Evolutionary conservation across 2,329 filamentous ascomycete species (phyloP), one percentile per base, ranked within the genome.

Genomic region (Sporothrix pseudoabietina): DNA sequence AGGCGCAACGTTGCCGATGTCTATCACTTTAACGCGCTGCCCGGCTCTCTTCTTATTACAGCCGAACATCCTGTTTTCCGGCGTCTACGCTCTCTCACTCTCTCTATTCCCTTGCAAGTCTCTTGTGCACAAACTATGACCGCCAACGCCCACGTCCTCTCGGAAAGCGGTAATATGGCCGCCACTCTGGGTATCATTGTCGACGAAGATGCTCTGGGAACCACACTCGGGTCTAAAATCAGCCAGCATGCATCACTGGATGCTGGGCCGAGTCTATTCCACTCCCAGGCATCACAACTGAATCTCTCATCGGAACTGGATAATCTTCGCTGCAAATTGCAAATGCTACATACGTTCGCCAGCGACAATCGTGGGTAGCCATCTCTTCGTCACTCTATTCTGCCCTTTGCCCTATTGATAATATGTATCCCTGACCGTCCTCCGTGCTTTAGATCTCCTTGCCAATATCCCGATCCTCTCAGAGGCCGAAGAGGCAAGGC

Each of bases 291-390:
- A 76, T 84, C 85, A 80, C 82, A 82, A 66, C 82, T 84, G 71
- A 84, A 87, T 78, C 80, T 83, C 76, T 83, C 82, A 75, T 75
- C 83, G 68, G 87, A 89, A 81, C 80, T 87, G 39, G 82, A 84
- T 70, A 87, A 88, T 85, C 81, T 89, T 77, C 86, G 85, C 74
- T 84, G 87, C 79, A 89, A 89, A 79, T 80, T 85, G 72, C 84
- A 82, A 73, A 82, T 84, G 59, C 81, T 89, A 73, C 83, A 85
- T 77, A 79, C 81, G 72, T 85, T 85, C 78, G 83, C 83, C 71
- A 82, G 84, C 75, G 83, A 82, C 74, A 83, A 87, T 78, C 83
- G 87, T 89, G 82, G 81, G 84, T 44, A 63, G 19, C n/a, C 39
- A 22, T 39, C 35, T 4, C 14, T 61, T 61, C 1, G 8, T 26